These are phyloP conservation scores for Globisporangium barbulae DNA, from an alignment of 352 stramenopile genomes.

Conservation along the genomic window DNA sequence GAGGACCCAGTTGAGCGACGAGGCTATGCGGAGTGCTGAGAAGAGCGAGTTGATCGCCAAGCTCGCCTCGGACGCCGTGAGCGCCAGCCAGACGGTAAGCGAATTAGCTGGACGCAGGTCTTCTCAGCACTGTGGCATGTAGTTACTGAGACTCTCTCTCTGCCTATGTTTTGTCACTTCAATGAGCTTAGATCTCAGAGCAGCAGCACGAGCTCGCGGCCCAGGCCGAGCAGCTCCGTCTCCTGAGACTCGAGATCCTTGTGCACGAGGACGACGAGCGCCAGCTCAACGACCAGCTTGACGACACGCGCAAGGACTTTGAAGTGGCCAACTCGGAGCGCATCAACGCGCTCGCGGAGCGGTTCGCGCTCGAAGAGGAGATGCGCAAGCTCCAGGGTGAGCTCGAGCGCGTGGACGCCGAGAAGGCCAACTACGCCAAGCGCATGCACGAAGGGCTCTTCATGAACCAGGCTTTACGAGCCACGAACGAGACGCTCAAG, in stretches of 20 bases:
- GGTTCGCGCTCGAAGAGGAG: constrained; percentile 58
- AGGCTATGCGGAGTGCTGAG: constrained; percentile 31
- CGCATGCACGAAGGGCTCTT: constrained; percentile 73
- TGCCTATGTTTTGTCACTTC: background rate
- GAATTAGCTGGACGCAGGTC: background rate
- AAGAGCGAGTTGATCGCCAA: constrained; percentile 53
- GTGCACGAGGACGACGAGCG: constrained; percentile 68
- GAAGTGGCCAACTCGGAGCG: constrained; percentile 68
- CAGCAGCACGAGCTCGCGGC: constrained; percentile 30
- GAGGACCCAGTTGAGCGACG: constrained; percentile 31
- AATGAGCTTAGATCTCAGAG: constrained; percentile 30
- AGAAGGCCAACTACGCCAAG: constrained; percentile 60
- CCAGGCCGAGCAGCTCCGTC: constrained; percentile 45
- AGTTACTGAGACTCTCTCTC: background rate
- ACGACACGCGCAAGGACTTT: constrained; percentile 54
- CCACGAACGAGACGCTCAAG: constrained; percentile 64
- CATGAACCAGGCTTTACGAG: constrained; percentile 70
- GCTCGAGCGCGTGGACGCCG: constrained; percentile 44
- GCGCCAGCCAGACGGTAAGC: constrained; percentile 33
- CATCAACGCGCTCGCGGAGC: constrained; percentile 58
- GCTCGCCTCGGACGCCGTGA: constrained; percentile 36
- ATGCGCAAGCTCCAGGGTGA: constrained; percentile 52
- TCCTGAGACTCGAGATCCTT: constrained; percentile 64
- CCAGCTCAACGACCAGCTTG: constrained; percentile 53
- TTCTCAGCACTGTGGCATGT: too few relatives aligned